Base-by-base conservation (phyloP, 257 asterid genomes). In the Handroanthus guayacan region DNA sequence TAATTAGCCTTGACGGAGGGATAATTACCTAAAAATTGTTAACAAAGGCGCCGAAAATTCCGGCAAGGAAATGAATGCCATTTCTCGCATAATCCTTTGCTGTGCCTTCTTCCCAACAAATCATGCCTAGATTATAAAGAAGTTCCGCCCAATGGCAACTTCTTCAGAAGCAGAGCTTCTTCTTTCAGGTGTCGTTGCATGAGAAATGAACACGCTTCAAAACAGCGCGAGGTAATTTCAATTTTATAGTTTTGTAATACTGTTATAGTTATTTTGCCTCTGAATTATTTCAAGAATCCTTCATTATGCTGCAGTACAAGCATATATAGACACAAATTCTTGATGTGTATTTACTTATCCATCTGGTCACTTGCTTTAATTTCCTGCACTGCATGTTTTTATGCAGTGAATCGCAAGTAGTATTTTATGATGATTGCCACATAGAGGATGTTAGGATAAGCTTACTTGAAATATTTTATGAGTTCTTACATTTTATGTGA, bases 141-240 rank as follows among this genome's bases (percentile, higher is more conserved):
- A 12, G 14, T 9, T 20, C n/a, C 5, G 20, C 72, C 69, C 43
- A 70, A 63, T 11, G 69, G 44, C 64, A 71, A 76, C 45, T 69
- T 48, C 50, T 62, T 68, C 76, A 61, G 64, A 58, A 68, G 52
- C 71, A 70, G 63, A 47, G 48, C 68, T 74, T 57, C 72, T 78
- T 72, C 84, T 67, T 68, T 54, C 82, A 78, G 55, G 72, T 79
- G 78, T 48, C 69, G 61, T 76, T 83, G 82, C 79, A 17, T 52
- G 0, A 69, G 39, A 52, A 70, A 72, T 16, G 79, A 69, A 36
- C 68, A 52, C 36, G 10, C 76, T 25, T 38, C 78, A 39, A 43
- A 75, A 57, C 3, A 64, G 17, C 67, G 65, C 31, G 38, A 81
- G 89, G 91, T 87, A 41, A 56, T 67, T 54, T 44, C 39, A 3